Evolutionary conservation across 1,284 basidiomycete species (phyloP), one percentile per base, ranked within the genome.

Genomic region (Vanrija pseudolonga): DNA sequence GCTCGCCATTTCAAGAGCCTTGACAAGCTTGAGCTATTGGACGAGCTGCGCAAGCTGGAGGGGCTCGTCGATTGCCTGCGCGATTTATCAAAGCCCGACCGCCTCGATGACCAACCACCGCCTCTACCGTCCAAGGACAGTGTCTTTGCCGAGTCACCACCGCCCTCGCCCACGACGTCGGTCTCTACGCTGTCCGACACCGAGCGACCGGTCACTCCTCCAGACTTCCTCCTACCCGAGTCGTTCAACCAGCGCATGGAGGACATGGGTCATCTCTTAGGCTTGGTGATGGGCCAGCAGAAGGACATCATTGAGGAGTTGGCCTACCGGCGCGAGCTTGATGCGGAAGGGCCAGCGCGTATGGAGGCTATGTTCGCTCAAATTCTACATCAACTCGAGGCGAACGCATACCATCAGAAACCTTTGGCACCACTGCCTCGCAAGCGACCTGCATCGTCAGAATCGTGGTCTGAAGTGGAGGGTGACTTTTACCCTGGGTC

Each of bases 351-450:
- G 51, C 56, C 20, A 20, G 43, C 60, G 4, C 59, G 72, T 14
- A 50, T 77, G 11, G 72, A 75, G 59, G 62, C 72, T 38, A 49
- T 77, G 37, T 62, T 77, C 17, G 55, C 61, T 8, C 54, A 64
- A 3, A 60, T 74, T 8, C 59, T 77, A 12, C 36, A 48, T 24
- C 43, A 50, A 9, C 45, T 51, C 22, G 48, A 17, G 22, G 32
- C 39, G 42, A 45, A 18, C 17, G 32, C 42, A 19, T 15, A 50
- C 28, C 24, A 6, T 20, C 24, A 7, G 20, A 36, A 32, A 12
- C n/a, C 19, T n/a, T 15, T 32, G 11, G 32, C 32, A 12, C 22
- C 43, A 15, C 24, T 23, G 3, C 47, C 43, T 22, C 41, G 37
- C 19, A 45, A 44, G 20, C 38, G 28, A 3, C 49, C 41, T 12